phyloP scores from a whole-genome alignment of 192 early-diverging fungal genomes.

The Irineochytrium annulatum region DNA sequence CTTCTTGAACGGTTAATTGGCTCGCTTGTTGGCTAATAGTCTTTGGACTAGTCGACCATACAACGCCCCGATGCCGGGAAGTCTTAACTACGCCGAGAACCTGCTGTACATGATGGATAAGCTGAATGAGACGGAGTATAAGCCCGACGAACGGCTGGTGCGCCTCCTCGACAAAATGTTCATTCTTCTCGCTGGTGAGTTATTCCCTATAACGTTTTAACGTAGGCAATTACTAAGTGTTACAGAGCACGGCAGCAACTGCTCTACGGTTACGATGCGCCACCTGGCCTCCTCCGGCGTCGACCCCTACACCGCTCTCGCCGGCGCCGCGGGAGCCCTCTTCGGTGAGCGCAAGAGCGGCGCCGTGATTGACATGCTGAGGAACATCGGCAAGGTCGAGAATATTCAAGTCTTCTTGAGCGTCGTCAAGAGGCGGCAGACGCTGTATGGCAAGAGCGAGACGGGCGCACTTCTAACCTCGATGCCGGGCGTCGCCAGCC shows the following conservation, averaged over 20 bases:
- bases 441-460: conserved; percentile 2
- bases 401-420: conserved; percentile 56
- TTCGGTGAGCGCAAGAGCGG: conserved; percentile 60
- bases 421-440: conserved; percentile 50
- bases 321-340: conserved; percentile 58
- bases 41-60: conserved; percentile 29
- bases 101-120: conserved; percentile 49
- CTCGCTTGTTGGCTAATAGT: not conserved
- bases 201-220: not conserved
- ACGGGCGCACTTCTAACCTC: not conserved
- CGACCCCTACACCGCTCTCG: conserved; percentile 60
- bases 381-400: conserved; percentile 53
- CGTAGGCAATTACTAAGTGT: too few relatives aligned
- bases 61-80: conserved; percentile 42
- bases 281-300: conserved; percentile 60
- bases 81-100: conserved; percentile 39
- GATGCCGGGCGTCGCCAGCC: not conserved
- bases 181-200: conserved; percentile 42
- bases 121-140: conserved; percentile 43
- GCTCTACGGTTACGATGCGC: conserved; percentile 60
- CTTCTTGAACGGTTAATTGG: conserved; percentile 10
- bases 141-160: conserved; percentile 40
- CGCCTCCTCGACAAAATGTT: conserved; percentile 47
- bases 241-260: conserved; percentile 45
- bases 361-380: conserved; percentile 54